phyloP scores from a whole-genome alignment of 257 asterid genomes.

The Solanum pimpinellifolium region DNA sequence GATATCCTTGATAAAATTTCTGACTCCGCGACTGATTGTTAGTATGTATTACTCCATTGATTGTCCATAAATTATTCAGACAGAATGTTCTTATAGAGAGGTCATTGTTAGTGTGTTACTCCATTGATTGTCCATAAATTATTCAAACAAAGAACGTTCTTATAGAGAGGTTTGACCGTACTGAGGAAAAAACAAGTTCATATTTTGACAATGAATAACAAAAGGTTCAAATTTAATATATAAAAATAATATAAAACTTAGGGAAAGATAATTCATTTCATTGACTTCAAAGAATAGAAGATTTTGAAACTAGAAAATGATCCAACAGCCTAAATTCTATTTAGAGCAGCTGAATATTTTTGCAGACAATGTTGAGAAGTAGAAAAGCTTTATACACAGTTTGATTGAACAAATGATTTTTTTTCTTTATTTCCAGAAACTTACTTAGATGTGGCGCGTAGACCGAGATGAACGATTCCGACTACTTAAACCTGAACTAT shows the following conservation, averaged over 20 bases:
- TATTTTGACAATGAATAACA: background rate
- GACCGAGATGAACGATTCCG: slow-evolving; percentile 32
- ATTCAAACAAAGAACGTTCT: background rate
- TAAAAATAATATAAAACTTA: background rate
- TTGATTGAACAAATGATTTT: background rate
- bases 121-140: too few species aligned
- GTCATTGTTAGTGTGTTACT: background rate
- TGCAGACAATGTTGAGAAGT: background rate
- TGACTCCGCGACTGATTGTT: too few species aligned
- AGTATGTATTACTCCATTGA: too few species aligned
- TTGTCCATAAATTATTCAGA: too few species aligned
- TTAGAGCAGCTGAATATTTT: background rate
- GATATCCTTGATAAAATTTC: too few species aligned
- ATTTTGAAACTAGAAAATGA: background rate
- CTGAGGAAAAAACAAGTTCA: too few species aligned
- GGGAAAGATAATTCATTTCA: background rate
- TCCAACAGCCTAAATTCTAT: background rate
- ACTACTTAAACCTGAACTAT: slow-evolving; percentile 21
- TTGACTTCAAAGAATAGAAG: background rate
- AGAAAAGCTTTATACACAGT: background rate
- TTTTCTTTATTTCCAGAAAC: background rate
- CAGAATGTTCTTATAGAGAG: background rate
- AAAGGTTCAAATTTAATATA: background rate
- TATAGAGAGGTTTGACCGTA: too few species aligned
- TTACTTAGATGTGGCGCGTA: slow-evolving; percentile 9